Evolutionary conservation across 2,329 filamentous ascomycete species (phyloP).

Genomic region (Epichloe bromicola): DNA sequence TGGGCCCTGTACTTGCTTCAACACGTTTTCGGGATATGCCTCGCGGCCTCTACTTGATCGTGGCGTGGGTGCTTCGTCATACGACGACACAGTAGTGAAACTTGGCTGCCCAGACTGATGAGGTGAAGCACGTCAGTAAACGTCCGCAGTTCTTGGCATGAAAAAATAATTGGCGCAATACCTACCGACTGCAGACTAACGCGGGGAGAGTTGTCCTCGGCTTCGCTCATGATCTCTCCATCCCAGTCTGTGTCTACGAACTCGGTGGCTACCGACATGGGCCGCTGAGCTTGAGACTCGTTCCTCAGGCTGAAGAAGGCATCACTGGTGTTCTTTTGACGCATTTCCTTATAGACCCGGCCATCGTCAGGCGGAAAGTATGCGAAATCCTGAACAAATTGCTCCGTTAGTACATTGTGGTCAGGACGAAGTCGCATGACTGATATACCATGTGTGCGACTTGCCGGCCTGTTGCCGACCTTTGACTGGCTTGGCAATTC

Average conservation of each 20-base stretch:
- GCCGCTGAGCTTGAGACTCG: slow-evolving; percentile 37
- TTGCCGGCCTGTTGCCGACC: background rate
- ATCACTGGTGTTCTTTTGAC: slow-evolving; percentile 38
- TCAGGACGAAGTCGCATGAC: background rate
- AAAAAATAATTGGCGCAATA: slow-evolving; percentile 5
- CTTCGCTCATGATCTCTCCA: slow-evolving; percentile 41
- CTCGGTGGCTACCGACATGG: slow-evolving; percentile 60
- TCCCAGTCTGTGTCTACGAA: slow-evolving; percentile 66
- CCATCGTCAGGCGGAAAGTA: slow-evolving; percentile 23
- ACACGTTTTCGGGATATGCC: slow-evolving; percentile 46
- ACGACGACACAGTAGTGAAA: slow-evolving; percentile 77
- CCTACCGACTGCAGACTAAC: slow-evolving; percentile 61
- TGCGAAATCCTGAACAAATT: slow-evolving; percentile 20
- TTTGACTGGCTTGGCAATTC: background rate
- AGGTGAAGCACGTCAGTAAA: slow-evolving; percentile 6
- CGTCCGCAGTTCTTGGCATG: background rate
- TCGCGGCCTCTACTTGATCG: slow-evolving; percentile 48
- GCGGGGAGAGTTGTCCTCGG: slow-evolving; percentile 54
- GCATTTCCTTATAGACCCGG: slow-evolving; percentile 36
- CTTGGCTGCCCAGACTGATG: slow-evolving; percentile 57
- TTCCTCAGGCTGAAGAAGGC: slow-evolving; percentile 47
- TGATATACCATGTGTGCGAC: slow-evolving; percentile 1
- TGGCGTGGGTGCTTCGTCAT: slow-evolving; percentile 72
- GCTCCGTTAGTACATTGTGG: background rate
- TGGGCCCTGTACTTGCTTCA: slow-evolving; percentile 63